phyloP scores from a whole-genome alignment of 805 yeast genomes.

The Wickerhamiella domercqiae region DNA sequence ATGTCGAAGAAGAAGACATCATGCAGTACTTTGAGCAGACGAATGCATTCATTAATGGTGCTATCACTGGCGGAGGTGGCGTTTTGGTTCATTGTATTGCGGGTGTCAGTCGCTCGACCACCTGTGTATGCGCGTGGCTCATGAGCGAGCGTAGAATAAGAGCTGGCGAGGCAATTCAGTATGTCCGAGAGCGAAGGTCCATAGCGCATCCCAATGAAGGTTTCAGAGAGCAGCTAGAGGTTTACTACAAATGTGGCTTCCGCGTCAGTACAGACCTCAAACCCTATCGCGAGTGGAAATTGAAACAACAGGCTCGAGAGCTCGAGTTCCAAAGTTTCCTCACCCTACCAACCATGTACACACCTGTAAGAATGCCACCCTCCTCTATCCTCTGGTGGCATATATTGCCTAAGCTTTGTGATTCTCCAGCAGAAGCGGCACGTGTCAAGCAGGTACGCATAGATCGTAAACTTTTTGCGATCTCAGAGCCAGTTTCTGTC shows the following conservation, averaged over 20 bases:
- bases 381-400: slow-evolving; percentile 15
- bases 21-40: slow-evolving; percentile 45
- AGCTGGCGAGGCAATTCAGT: slow-evolving; percentile 51
- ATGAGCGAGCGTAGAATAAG: slow-evolving; percentile 56
- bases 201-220: slow-evolving; percentile 57
- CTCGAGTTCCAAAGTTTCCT: slow-evolving; percentile 14
- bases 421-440: slow-evolving; percentile 21
- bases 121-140: slow-evolving; percentile 73
- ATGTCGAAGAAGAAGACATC: slow-evolving; percentile 52
- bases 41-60: slow-evolving; percentile 50
- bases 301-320: slow-evolving; percentile 20
- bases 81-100: slow-evolving; percentile 49
- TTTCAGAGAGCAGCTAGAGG: slow-evolving; percentile 53
- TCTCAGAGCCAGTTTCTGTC: slow-evolving; percentile 3
- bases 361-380: slow-evolving; percentile 21
- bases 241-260: slow-evolving; percentile 36
- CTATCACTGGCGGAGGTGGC: slow-evolving; percentile 23
- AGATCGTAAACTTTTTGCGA: slow-evolving; percentile 1
- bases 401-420: slow-evolving; percentile 6
- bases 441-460: slow-evolving; percentile 1
- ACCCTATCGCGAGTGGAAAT: slow-evolving; percentile 28
- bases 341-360: slow-evolving; percentile 24
- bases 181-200: slow-evolving; percentile 50
- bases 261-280: slow-evolving; percentile 19
- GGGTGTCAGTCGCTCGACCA: slow-evolving; percentile 81